These are phyloP conservation scores for Rhynchospora pubera DNA, from an alignment of 176 grass and related monocot species.

Conservation along the genomic window DNA sequence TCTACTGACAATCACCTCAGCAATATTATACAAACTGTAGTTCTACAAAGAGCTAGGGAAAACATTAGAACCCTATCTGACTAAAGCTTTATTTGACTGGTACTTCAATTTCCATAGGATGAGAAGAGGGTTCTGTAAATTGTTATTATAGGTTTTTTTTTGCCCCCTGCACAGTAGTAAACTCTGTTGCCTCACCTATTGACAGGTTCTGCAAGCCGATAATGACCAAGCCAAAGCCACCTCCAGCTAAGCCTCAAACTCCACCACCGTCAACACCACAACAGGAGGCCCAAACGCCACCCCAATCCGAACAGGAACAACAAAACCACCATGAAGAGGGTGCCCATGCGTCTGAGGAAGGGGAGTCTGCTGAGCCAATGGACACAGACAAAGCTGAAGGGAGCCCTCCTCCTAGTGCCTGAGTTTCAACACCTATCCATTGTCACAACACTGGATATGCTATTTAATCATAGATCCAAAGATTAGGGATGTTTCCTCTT, in stretches of 20 bases:
- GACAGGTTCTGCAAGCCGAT: slow-evolving; percentile 68
- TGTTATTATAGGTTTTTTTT: neutral
- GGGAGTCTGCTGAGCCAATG: slow-evolving; percentile 32
- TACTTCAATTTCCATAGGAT: neutral
- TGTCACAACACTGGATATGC: neutral
- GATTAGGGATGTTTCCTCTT: neutral
- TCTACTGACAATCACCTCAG: too few relatives aligned
- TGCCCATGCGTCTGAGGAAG: slow-evolving; percentile 22
- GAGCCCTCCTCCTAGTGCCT: slow-evolving; percentile 20
- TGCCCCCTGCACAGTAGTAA: neutral
- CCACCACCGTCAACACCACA: slow-evolving; percentile 35
- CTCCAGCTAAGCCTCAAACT: slow-evolving; percentile 55
- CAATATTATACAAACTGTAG: neutral
- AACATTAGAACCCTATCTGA: neutral
- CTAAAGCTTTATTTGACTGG: neutral
- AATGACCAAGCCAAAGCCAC: slow-evolving; percentile 69
- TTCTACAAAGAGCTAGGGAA: neutral
- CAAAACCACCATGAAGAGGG: neutral
- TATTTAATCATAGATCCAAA: neutral
- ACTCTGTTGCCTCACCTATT: neutral
- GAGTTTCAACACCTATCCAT: slow-evolving; percentile 10
- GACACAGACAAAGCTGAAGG: slow-evolving; percentile 48
- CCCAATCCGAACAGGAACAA: slow-evolving; percentile 31
- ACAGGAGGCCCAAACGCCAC: slow-evolving; percentile 29
- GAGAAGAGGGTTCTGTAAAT: neutral